phyloP scores from a whole-genome alignment of 2,329 filamentous ascomycete genomes.

The Neonectria sp. region DNA sequence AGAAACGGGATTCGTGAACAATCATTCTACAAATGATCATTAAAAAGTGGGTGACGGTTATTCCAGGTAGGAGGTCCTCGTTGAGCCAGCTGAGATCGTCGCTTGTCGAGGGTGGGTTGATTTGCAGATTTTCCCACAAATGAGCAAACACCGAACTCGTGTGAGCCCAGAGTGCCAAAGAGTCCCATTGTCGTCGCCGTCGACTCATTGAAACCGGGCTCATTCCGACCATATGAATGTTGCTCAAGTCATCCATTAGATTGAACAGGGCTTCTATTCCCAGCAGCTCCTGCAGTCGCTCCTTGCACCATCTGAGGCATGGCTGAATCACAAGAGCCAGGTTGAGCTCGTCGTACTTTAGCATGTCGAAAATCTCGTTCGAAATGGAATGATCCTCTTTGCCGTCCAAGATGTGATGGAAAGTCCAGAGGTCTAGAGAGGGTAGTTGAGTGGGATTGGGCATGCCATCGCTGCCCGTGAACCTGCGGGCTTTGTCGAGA shows the following conservation, averaged over 20 bases:
- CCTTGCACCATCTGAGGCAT: conserved; percentile 15
- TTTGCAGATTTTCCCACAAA: conserved; percentile 10
- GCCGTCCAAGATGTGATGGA: conserved; percentile 7
- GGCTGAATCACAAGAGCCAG: neutral
- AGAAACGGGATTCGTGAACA: neutral
- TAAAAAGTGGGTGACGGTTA: conserved; percentile 9
- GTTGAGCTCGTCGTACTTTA: neutral
- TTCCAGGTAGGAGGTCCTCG: conserved; percentile 1
- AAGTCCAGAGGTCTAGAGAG: conserved; percentile 3
- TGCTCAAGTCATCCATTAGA: neutral
- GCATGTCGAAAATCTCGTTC: neutral
- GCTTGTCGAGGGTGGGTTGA: neutral
- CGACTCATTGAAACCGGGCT: neutral
- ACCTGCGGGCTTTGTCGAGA: conserved; percentile 9
- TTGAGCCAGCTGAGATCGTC: neutral
- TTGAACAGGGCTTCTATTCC: neutral
- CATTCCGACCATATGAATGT: conserved; percentile 2
- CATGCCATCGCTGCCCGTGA: neutral
- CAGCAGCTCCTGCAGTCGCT: neutral
- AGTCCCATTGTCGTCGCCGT: neutral
- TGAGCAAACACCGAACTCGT: conserved; percentile 7
- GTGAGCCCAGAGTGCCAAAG: neutral
- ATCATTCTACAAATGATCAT: conserved; percentile 22
- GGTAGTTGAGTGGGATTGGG: conserved; percentile 1
- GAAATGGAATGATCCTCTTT: neutral